phyloP scores from a whole-genome alignment of 75 land plant species.

The Selaginella tamariscina region DNA sequence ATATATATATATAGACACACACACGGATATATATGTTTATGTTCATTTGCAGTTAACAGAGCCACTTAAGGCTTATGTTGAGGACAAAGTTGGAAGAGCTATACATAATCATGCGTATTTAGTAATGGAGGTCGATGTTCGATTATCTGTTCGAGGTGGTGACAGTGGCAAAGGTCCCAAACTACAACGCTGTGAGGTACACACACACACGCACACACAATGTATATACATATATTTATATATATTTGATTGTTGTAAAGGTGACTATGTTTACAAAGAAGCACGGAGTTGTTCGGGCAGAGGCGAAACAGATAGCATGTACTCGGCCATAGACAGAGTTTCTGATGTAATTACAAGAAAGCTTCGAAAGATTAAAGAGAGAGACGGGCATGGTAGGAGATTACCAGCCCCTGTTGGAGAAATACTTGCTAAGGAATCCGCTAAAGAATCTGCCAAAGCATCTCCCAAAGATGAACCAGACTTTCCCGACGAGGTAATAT shows the following conservation, averaged over 20 bases:
- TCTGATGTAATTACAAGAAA: slow-evolving; percentile 71
- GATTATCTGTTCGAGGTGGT: slow-evolving; percentile 79
- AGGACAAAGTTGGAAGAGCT: slow-evolving; percentile 93
- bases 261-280: slow-evolving; percentile 83
- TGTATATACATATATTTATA: too few species aligned
- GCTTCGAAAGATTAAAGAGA: slow-evolving; percentile 94
- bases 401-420: slow-evolving; percentile 52
- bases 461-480: slow-evolving; percentile 16
- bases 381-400: slow-evolving; percentile 72
- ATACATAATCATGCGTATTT: slow-evolving; percentile 69
- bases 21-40: neutral
- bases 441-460: slow-evolving; percentile 19
- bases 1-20: too few species aligned
- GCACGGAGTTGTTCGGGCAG: slow-evolving; percentile 86
- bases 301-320: slow-evolving; percentile 65
- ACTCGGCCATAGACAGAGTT: slow-evolving; percentile 74
- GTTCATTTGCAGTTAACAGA: slow-evolving; percentile 45
- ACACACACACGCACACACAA: too few species aligned
- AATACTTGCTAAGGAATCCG: slow-evolving; percentile 18
- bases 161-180: slow-evolving; percentile 68
- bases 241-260: slow-evolving; percentile 17
- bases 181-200: slow-evolving; percentile 74
- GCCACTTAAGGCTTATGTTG: slow-evolving; percentile 47
- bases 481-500: slow-evolving; percentile 29
- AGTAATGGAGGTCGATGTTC: slow-evolving; percentile 79